phyloP scores from a whole-genome alignment of 179 eudicot species.

The Carnegiea gigantea region DNA sequence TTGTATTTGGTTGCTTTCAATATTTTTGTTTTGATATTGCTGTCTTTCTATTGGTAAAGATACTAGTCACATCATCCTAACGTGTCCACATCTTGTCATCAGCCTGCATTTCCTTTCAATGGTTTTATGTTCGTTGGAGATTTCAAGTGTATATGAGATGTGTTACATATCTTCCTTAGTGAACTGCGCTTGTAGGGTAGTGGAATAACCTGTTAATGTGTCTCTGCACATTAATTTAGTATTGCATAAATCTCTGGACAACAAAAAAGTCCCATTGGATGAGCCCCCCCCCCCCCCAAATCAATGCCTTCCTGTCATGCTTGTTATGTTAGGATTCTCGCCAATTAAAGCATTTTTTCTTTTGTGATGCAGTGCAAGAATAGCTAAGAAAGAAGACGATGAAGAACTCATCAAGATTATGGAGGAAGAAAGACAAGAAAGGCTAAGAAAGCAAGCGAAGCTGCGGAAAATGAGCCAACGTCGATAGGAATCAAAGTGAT shows the following conservation, averaged over 20 bases:
- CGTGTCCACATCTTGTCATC: background rate
- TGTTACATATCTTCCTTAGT: background rate
- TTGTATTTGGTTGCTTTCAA: background rate
- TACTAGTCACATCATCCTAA: background rate
- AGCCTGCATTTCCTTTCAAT: no score
- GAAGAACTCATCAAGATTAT: conserved; percentile 52
- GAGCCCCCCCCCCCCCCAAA: background rate
- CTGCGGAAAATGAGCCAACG: conserved; percentile 54
- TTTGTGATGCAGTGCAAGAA: conserved; percentile 48
- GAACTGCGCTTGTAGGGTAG: background rate
- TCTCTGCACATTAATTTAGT: background rate
- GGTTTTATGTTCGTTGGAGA: no score
- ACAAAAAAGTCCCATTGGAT: no score
- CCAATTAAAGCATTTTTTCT: background rate
- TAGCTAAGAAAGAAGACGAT: conserved; percentile 67
- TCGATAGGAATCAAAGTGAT: conserved; percentile 17
- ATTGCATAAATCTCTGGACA: background rate
- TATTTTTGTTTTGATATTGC: background rate
- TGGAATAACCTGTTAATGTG: no score
- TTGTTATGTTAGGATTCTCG: background rate
- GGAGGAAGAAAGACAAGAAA: conserved; percentile 70
- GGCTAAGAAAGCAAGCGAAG: conserved; percentile 44
- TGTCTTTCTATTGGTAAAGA: background rate
- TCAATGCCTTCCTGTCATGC: background rate
- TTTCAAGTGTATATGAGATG: no score